Base-by-base conservation (phyloP, 352 stramenopile species). In the Pythium phragmitis region DNA sequence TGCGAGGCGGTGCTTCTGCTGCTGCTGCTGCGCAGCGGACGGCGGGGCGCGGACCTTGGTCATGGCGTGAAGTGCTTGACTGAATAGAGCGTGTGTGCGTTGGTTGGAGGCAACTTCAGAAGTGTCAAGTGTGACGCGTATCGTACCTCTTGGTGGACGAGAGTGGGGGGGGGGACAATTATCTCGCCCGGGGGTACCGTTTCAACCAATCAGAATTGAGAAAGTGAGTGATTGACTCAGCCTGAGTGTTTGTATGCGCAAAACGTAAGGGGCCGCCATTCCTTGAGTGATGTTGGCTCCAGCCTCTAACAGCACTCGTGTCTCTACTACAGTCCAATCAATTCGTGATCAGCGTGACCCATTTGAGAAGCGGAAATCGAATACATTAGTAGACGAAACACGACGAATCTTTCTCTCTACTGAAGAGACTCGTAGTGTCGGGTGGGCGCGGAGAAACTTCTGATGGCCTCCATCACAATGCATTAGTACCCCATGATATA, bases 41-140 rank as follows among this genome's bases (percentile, higher is more conserved):
- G 46, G 58, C 19, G 28, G 71, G 4, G 63, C 43, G 52, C 63
- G 73, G 9, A 67, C 61, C 69, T 80, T 85, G 49, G 61, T 71
- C 57, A 66, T 72, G 39, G 39, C 9, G 36, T 57, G 43, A 17
- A 39, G 39, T n/a, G 39, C 9, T 14, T 7, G 16, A n/a, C n/a
- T n/a, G n/a, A n/a, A n/a, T n/a, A n/a, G 16, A n/a, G 16, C 7
- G 7, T 19, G 37, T 2, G 37, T 46, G 39, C 4, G 19, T 16
- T 13, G 37, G 42, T 19, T 7, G 21, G 50, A 8, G 49, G 65
- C 51, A 62, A 69, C 46, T 75, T 69, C 56, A 69, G 59, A 55
- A 66, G 17, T 46, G 39, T 46, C 9, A n/a, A 19, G 39, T 46
- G 6, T 46, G 39, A 46, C 39, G 39, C 39, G 39, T 46, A n/a